Base-by-base conservation (phyloP, 2,329 filamentous ascomycete species). In the Chrysoporthe puriensis region DNA sequence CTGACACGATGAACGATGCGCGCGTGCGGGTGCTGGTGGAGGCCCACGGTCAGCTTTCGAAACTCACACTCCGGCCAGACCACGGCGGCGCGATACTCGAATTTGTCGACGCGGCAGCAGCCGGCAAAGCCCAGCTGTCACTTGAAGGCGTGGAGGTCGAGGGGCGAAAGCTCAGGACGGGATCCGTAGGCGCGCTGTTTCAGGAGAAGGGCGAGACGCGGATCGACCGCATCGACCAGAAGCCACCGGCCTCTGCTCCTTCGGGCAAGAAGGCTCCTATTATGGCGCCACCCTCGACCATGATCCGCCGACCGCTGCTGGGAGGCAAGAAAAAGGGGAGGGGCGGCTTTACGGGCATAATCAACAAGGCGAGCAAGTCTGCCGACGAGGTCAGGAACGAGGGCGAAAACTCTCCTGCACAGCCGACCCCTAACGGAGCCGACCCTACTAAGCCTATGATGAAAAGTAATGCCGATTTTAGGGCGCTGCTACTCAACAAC, bases 1-100 rank as follows among this genome's bases (percentile, higher is more conserved):
- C 96, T 0, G 96, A 98, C 75, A 98, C 94, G 0, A 88, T 98
- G 74, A 97, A 96, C 71, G 93, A 97, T 74, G 88, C 91, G 1
- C 92, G 94, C 42, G 88, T 99, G 65, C 88, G 88, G 57, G 85
- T 89, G 0, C 81, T 96, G 2, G 88, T 91, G 9, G 90, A 93
- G 72, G 85, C 88, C 1, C 85, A 90, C 57, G 94, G 93, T 0
- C 78, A 84, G 1, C 84, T 97, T 34, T 84, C 90, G 71, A 95
- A 94, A 77, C 84, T 98, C 4, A 84, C 91, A 14, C 84, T 97
- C 13, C 89, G 93, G 58, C 93, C 94, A 1, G 88, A 93, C 69
- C 92, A 97, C 70, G 89, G 90, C 67, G 94, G 94, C 14, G 96
- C 94, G 5, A 91, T 95, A 65, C 85, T 98, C 48, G 96, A 98